A percentile compares a stretch with the other conserved stretches of the same genome.
phyloP scores from a whole-genome alignment of 1,139 yeast species.

The Lodderomyces beijingensis region DNA sequence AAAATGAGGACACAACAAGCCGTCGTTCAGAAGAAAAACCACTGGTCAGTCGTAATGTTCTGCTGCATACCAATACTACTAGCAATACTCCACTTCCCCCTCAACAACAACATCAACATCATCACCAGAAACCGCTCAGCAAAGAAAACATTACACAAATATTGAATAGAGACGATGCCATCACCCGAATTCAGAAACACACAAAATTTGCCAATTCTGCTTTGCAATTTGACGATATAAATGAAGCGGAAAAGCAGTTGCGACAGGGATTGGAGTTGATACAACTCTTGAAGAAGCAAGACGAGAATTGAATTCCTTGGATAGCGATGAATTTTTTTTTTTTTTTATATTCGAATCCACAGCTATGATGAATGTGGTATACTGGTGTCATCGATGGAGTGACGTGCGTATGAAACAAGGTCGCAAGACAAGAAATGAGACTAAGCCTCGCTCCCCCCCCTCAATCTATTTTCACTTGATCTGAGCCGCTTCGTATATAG shows the following conservation, averaged over 20 bases:
- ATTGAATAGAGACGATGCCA: conserved; percentile 55
- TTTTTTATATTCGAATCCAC: too few species aligned
- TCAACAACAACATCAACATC: too few species aligned
- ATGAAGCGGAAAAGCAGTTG: conserved; percentile 78
- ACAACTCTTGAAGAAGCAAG: conserved; percentile 13
- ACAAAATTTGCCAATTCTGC: conserved; percentile 94
- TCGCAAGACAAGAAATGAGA: too few species aligned
- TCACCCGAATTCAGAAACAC: conserved; percentile 71
- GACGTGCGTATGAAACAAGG: too few species aligned
- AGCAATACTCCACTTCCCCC: background rate
- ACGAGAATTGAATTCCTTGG: too few species aligned
- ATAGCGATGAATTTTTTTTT: too few species aligned
- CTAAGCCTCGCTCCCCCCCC: too few species aligned
- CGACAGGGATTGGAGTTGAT: conserved; percentile 50
- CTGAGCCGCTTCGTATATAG: too few species aligned
- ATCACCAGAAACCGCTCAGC: conserved; percentile 24
- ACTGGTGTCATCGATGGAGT: too few species aligned
- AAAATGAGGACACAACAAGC: conserved; percentile 6
- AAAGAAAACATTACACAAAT: conserved; percentile 47
- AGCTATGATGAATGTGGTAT: too few species aligned
- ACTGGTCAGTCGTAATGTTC: background rate
- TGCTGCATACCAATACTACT: conserved; percentile 1
- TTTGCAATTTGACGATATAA: conserved; percentile 81
- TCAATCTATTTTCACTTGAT: too few species aligned
- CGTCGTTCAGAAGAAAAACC: conserved; percentile 2